Conservation (phyloP, 768 basidiomycete genomes). For the Ramaria rubella region DNA sequence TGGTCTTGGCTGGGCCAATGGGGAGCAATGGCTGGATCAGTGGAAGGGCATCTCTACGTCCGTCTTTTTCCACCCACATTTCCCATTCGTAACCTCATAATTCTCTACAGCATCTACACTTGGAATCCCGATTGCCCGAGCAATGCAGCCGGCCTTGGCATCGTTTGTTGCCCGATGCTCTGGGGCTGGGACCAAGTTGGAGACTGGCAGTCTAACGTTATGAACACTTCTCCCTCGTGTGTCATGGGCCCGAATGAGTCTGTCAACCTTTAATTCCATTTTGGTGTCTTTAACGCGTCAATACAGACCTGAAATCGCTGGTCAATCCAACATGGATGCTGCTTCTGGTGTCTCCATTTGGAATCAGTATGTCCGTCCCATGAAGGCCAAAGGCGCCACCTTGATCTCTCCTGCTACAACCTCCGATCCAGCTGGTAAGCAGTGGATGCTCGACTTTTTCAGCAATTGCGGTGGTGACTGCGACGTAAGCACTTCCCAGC, state of each 20-base stretch:
- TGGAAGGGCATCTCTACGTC: slow-evolving; percentile 13
- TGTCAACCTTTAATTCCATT: slow-evolving; percentile 15
- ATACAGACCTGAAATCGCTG: slow-evolving; percentile 57
- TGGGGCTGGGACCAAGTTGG: slow-evolving; percentile 54
- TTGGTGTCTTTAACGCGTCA: slow-evolving; percentile 21
- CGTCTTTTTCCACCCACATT: not conserved
- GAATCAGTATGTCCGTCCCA: slow-evolving; percentile 54
- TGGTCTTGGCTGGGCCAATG: not conserved
- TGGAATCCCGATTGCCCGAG: slow-evolving; percentile 55
- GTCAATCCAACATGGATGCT: slow-evolving; percentile 58
- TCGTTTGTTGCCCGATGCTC: slow-evolving; percentile 57
- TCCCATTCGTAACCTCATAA: not conserved
- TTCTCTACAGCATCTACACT: slow-evolving; percentile 43
- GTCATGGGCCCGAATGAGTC: slow-evolving; percentile 74
- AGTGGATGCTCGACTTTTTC: slow-evolving; percentile 63
- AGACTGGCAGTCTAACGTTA: slow-evolving; percentile 36
- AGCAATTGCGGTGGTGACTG: slow-evolving; percentile 30
- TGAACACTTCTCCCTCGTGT: slow-evolving; percentile 44
- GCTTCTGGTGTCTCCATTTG: slow-evolving; percentile 46
- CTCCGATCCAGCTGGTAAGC: slow-evolving; percentile 46
- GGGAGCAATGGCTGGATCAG: not conserved
- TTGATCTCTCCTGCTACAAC: slow-evolving; percentile 66
- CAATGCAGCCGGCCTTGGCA: slow-evolving; percentile 37
- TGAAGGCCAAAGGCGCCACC: slow-evolving; percentile 47
- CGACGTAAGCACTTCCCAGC: slow-evolving; percentile 35